These are phyloP conservation scores for Cutaneotrichosporon cavernicola DNA, from an alignment of 1,284 basidiomycete species.

Conservation along the genomic window DNA sequence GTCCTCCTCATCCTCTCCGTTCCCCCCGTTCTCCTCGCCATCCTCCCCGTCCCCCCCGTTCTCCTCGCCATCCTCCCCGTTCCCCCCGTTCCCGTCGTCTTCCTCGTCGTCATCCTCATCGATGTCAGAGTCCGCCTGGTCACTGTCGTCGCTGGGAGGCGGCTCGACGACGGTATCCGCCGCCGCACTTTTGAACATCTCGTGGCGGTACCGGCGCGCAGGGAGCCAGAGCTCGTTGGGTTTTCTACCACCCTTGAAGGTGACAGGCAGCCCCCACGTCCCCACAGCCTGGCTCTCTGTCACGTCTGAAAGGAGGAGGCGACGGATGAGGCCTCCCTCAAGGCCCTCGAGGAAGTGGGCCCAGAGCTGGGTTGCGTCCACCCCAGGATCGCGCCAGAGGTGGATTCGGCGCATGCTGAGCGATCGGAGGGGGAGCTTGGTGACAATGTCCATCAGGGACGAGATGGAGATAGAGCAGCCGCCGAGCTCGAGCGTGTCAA, in stretches of 20 bases:
- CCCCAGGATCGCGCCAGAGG: not conserved
- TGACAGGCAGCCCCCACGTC: not conserved
- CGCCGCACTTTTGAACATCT: slow-evolving; percentile 1
- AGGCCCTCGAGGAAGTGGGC: not conserved
- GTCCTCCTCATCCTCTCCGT: not conserved
- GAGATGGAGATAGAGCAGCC: not conserved
- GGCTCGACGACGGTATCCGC: not conserved
- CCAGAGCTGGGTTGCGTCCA: not conserved
- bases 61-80: not conserved
- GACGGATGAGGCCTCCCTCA: not conserved
- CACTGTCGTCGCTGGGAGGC: not conserved
- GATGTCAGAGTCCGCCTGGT: not conserved
- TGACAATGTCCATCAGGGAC: not conserved
- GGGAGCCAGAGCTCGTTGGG: not conserved
- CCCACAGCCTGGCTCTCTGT: not conserved
- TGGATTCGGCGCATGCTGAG: not conserved
- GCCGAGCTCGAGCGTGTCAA: slow-evolving; percentile 3
- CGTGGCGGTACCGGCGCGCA: not conserved
- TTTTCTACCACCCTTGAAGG: not conserved
- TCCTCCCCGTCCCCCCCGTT: not conserved
- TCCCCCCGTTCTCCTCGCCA: not conserved
- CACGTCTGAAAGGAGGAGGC: not conserved
- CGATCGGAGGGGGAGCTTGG: slow-evolving; percentile 6
- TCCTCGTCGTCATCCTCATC: slow-evolving; percentile 1
- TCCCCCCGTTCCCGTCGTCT: slow-evolving; percentile 2